These are phyloP conservation scores for Fusarium aywerte DNA, from an alignment of 2,329 filamentous ascomycete genomes.

Conservation along the genomic window DNA sequence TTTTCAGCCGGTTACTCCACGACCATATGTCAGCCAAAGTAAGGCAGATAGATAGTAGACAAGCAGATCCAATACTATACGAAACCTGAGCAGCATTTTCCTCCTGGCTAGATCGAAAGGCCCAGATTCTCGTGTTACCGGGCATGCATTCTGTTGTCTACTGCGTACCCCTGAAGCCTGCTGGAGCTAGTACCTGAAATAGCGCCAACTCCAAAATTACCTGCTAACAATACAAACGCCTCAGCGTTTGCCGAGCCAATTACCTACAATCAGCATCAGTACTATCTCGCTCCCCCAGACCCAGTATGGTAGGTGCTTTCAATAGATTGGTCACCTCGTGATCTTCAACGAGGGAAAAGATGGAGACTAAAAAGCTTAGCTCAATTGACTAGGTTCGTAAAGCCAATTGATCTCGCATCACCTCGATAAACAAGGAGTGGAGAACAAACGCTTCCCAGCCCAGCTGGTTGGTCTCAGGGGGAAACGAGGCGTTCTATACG, in stretches of 20 bases:
- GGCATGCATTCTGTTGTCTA: background rate
- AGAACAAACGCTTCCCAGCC: background rate
- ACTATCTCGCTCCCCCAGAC: background rate
- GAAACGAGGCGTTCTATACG: background rate
- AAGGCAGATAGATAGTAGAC: no score
- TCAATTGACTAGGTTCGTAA: background rate
- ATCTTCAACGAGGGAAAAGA: background rate
- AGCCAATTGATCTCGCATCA: background rate
- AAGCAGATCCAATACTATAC: no score
- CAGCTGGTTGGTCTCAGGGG: background rate
- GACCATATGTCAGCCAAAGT: no score
- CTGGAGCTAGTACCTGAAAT: background rate
- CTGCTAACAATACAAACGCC: background rate
- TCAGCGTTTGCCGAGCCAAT: background rate
- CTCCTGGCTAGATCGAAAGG: background rate
- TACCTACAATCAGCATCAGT: background rate
- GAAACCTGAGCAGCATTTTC: background rate
- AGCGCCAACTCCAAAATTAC: background rate
- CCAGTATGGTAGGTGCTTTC: background rate
- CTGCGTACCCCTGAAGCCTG: background rate
- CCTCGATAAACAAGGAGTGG: background rate
- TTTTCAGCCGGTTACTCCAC: no score
- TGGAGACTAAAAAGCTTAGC: slow-evolving; percentile 6
- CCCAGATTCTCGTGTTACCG: background rate
- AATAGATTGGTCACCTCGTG: no score